Evolutionary conservation across 164 flowering plant species (phyloP).

Genomic region (Stephania yunnanensis): DNA sequence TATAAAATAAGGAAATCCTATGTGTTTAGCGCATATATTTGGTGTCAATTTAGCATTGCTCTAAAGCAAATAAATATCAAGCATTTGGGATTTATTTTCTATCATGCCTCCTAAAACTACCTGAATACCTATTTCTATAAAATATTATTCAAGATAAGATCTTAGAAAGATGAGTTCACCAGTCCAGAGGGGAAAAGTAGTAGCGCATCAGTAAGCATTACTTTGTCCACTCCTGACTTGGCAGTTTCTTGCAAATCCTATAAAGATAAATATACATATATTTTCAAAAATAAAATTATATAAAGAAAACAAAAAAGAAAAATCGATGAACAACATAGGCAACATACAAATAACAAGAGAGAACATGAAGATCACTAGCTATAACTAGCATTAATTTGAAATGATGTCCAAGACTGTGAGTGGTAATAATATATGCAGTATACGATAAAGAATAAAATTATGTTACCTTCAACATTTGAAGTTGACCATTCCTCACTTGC

Average conservation of each 20-base stretch:
- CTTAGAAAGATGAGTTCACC: constrained; percentile 34
- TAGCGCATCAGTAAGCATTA: constrained; percentile 91
- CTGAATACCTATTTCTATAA: neutral
- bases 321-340: neutral
- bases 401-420: neutral
- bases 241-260: constrained; percentile 59
- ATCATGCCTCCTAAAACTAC: neutral
- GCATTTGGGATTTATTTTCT: too few species aligned
- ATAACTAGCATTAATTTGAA: neutral
- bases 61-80: too few species aligned
- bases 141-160: neutral
- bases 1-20: too few species aligned
- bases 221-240: constrained; percentile 56
- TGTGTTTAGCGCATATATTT: too few species aligned
- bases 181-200: constrained; percentile 94
- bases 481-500: constrained; percentile 32
- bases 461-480: constrained; percentile 44
- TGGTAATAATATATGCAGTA: neutral
- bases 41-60: too few species aligned
- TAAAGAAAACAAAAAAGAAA: too few species aligned
- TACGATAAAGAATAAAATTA: neutral
- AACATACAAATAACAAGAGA: neutral
- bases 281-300: too few species aligned
- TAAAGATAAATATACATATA: constrained; percentile 2
- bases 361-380: neutral